These are phyloP conservation scores for Monosporascus sp. DNA, from an alignment of 2,329 filamentous ascomycete species.

Conservation along the genomic window DNA sequence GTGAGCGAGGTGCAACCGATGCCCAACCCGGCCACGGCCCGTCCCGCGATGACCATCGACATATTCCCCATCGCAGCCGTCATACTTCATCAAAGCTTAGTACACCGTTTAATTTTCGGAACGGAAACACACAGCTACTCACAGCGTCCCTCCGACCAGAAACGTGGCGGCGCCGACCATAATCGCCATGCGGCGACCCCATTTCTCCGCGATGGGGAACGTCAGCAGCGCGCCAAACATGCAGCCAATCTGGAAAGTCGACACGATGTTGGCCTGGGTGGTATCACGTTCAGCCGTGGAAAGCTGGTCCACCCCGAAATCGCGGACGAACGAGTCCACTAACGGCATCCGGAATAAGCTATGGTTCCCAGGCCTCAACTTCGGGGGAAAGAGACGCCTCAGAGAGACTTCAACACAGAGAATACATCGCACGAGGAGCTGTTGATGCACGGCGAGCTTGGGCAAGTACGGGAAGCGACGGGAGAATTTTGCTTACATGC, in stretches of 20 bases:
- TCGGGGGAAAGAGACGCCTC: no score
- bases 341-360: no score
- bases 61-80: conserved; percentile 36
- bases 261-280: conserved; percentile 29
- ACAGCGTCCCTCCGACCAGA: conserved; percentile 41
- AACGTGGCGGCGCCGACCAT: conserved; percentile 46
- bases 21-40: conserved; percentile 46
- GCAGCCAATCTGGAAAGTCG: conserved; percentile 50
- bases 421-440: no score
- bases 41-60: conserved; percentile 50
- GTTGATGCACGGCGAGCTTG: no score
- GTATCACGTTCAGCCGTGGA: conserved; percentile 22
- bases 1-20: conserved; percentile 45
- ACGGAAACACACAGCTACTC: no score
- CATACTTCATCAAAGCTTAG: conserved; percentile 24
- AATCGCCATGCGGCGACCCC: conserved; percentile 48
- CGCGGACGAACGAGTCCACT: conserved; percentile 29
- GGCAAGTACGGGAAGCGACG: no score
- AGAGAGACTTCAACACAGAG: no score
- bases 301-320: conserved; percentile 26
- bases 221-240: conserved; percentile 49
- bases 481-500: conserved; percentile 8
- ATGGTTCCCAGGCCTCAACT: no score
- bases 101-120: no score
- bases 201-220: conserved; percentile 49